Evolutionary conservation across 805 yeast genomes (phyloP).

Genomic region (Schwanniomyces yamadae): DNA sequence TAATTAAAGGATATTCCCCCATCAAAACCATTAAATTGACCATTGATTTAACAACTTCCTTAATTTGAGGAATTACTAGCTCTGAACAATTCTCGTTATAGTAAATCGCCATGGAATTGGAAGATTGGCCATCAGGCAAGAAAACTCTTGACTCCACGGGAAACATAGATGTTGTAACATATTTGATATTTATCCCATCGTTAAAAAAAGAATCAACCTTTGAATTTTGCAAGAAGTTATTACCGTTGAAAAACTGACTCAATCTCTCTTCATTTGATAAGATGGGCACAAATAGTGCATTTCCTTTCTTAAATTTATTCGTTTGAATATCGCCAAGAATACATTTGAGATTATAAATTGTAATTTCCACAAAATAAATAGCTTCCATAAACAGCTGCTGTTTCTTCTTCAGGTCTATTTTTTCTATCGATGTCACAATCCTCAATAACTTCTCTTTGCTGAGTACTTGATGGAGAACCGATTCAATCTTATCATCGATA

Average conservation of each 20-base stretch:
- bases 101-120: constrained; percentile 67
- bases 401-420: constrained; percentile 59
- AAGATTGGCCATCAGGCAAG: constrained; percentile 53
- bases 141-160: constrained; percentile 74
- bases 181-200: constrained; percentile 26
- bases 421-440: constrained; percentile 62
- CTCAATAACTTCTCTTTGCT: constrained; percentile 48
- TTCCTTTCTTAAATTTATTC: constrained; percentile 71
- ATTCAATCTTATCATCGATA: constrained; percentile 55
- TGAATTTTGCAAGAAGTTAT: constrained; percentile 29
- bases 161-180: constrained; percentile 39
- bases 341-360: constrained; percentile 68
- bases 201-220: constrained; percentile 30
- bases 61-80: constrained; percentile 57
- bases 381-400: constrained; percentile 71
- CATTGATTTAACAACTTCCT: constrained; percentile 59
- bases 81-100: constrained; percentile 65
- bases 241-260: constrained; percentile 17
- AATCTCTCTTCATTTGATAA: constrained; percentile 20
- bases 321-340: constrained; percentile 72
- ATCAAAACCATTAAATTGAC: constrained; percentile 72
- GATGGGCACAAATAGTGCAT: constrained; percentile 69
- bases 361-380: constrained; percentile 73
- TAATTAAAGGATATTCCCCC: constrained; percentile 84
- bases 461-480: constrained; percentile 47